These are phyloP conservation scores for Stemphylium beticola DNA, from an alignment of 2,329 filamentous ascomycete species.

Conservation along the genomic window DNA sequence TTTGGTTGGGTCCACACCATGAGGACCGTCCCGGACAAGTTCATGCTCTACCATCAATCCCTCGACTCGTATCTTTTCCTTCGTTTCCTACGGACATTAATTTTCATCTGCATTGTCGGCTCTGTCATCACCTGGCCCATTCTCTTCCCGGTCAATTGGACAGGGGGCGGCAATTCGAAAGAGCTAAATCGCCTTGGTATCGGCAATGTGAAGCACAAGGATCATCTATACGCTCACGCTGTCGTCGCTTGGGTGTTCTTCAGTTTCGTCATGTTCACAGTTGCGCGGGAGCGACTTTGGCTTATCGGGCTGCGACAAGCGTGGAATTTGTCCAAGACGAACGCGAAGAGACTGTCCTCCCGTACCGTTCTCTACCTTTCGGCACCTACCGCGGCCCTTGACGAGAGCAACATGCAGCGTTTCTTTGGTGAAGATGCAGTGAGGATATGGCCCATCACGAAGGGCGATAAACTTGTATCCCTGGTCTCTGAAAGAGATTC, in stretches of 20 bases:
- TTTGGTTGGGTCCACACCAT: constrained; percentile 57
- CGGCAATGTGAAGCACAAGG: constrained; percentile 72
- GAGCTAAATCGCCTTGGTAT: constrained; percentile 83
- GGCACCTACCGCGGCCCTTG: constrained; percentile 78
- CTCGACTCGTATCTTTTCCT: constrained; percentile 92
- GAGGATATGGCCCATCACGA: constrained; percentile 82
- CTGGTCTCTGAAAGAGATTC: constrained; percentile 82
- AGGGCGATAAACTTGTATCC: constrained; percentile 78
- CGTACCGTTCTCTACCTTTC: constrained; percentile 89
- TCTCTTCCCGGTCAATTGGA: constrained; percentile 86
- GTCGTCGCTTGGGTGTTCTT: constrained; percentile 83
- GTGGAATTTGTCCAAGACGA: constrained; percentile 83
- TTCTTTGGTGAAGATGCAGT: constrained; percentile 83
- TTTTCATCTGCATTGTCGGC: constrained; percentile 82
- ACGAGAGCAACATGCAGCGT: constrained; percentile 75
- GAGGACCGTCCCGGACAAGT: constrained; percentile 69
- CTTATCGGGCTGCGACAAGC: constrained; percentile 93
- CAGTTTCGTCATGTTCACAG: constrained; percentile 83
- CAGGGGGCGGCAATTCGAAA: constrained; percentile 68
- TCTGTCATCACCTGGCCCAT: constrained; percentile 86
- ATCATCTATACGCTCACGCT: constrained; percentile 77
- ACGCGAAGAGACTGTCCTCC: constrained; percentile 84
- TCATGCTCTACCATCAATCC: constrained; percentile 86
- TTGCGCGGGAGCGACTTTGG: constrained; percentile 87
- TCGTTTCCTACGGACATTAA: constrained; percentile 81